Percentiles rank a stretch among this genome's conserved stretches.
Conservation (phyloP, 2,329 filamentous ascomycete genomes). For the Hypoxylon sp. region DNA sequence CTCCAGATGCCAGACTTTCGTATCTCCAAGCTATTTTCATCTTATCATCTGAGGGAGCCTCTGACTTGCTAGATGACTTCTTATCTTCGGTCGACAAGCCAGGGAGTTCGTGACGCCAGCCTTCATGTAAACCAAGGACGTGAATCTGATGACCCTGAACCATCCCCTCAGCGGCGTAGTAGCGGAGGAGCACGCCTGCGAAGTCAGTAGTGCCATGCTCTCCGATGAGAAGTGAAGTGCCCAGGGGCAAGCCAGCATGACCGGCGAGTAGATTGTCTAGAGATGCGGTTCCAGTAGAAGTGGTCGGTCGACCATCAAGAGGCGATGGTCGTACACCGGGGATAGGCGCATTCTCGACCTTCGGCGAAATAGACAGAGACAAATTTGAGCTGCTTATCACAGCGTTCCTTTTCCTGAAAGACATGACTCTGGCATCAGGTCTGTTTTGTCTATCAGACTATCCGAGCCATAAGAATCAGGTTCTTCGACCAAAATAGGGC, state of each 20-base stretch:
- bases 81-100: slow-evolving; percentile 67
- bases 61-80: slow-evolving; percentile 58
- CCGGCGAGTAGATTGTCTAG: slow-evolving; percentile 88
- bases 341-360: slow-evolving; percentile 56
- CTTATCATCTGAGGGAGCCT: slow-evolving; percentile 69
- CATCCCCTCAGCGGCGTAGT: slow-evolving; percentile 93
- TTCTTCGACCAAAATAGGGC: background rate
- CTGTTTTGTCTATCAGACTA: background rate
- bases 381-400: slow-evolving; percentile 60
- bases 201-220: slow-evolving; percentile 97
- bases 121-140: slow-evolving; percentile 81
- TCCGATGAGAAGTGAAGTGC: slow-evolving; percentile 83
- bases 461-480: background rate
- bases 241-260: slow-evolving; percentile 86
- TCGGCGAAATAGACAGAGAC: slow-evolving; percentile 51
- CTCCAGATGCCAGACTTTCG: slow-evolving; percentile 82
- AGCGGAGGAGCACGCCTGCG: slow-evolving; percentile 83
- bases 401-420: slow-evolving; percentile 69
- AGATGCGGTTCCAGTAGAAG: slow-evolving; percentile 89
- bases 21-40: slow-evolving; percentile 99
- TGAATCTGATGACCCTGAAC: slow-evolving; percentile 92
- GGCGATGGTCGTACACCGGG: slow-evolving; percentile 83
- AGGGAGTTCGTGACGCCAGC: slow-evolving; percentile 87
- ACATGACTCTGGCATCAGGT: slow-evolving; percentile 58
- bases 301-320: slow-evolving; percentile 87